Evolutionary conservation across 2,329 filamentous ascomycete species (phyloP), one percentile per base, ranked within the genome.

Genomic region (Aureobasidium lini): DNA sequence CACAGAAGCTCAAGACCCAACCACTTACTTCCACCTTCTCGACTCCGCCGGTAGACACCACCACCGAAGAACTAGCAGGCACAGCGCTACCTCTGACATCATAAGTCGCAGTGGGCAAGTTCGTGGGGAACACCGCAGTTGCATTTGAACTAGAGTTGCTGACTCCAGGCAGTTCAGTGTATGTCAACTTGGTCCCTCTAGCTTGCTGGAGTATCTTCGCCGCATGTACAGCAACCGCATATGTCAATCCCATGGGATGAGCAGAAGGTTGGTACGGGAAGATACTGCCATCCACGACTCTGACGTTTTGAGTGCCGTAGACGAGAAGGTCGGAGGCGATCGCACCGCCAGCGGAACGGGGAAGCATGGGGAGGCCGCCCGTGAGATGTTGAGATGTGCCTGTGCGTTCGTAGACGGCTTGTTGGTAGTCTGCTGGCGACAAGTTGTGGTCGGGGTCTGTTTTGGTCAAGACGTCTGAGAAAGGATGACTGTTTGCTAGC

Each of bases 251-350:
- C 54, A 63, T 70, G 43, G 71, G 60, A 67, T 73, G 71, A 9
- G 70, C 71, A 46, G 66, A 67, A 11, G 71, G 66, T 58, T 73
- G 68, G 56, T 63, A 66, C 13, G 65, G 65, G 4, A 73, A 64
- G 1, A 70, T 60, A 49, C 70, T 70, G n/a, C 70, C 71, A 66
- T 73, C 71, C 7, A 69, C 69, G 1, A 73, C 68, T 37, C 71
- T 65, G 9, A 73, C 66, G 44, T 71, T 72, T 6, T 42, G 18
- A 8, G 65, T 66, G 6, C 71, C 72, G 60, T 73, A 72, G 11
- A 73, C 67, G 40, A 54, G 66, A 29, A 68, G 64, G 49, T 69
- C 54, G 0, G 31, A n/a, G 63, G 72, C 67, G 1, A 73, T 70
- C 2, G 72, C 71, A 16, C 71, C 71, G 1, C 70, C 70, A 15